Evolutionary conservation across 2,329 filamentous ascomycete species (phyloP), one percentile per base, ranked within the genome.

Genomic region (Botrytis byssoidea): DNA sequence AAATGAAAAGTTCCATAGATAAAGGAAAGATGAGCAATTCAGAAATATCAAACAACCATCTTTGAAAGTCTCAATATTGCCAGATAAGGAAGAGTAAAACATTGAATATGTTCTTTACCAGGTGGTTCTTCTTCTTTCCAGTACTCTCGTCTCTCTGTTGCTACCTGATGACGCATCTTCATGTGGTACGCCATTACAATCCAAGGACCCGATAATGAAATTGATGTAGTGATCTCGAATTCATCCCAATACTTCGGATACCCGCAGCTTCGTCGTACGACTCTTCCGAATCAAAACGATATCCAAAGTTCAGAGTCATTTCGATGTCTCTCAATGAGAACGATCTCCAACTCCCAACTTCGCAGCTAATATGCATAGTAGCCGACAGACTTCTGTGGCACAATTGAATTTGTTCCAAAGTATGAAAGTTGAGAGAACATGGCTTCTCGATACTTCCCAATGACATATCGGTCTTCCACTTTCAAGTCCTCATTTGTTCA

Each of bases 201-300:
- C n/a, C n/a, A 16, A 29, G 12, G n/a, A 29, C 18, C 7, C 22
- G 6, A 6, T 35, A 42, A 42, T 68, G 29, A 42, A 32, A 14
- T 29, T 10, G 35, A 57, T 57, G 48, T n/a, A 57, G 35, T 67
- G 65, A 20, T 18, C 46, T 55, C 20, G 16, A 29, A 29, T 1
- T 67, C 46, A 44, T 40, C 35, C 65, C 37, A 68, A 57, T 29
- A 57, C 35, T 20, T 68, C 66, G 48, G 66, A 68, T 68, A 42
- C 35, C 32, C 35, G 42, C 48, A 55, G 65, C 40, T 57, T 14
- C n/a, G 10, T 55, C 8, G 66, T 44, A 25, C 35, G n/a, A 29
- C 48, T 16, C 42, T 35, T 20, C 35, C 8, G 16, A 22, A 14
- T 12, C n/a, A 25, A 40, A n/a, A 25, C 12, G 35, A 9, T 10